Evolutionary conservation across 2,329 filamentous ascomycete species (phyloP).

Genomic region (Penicillium olsonii): DNA sequence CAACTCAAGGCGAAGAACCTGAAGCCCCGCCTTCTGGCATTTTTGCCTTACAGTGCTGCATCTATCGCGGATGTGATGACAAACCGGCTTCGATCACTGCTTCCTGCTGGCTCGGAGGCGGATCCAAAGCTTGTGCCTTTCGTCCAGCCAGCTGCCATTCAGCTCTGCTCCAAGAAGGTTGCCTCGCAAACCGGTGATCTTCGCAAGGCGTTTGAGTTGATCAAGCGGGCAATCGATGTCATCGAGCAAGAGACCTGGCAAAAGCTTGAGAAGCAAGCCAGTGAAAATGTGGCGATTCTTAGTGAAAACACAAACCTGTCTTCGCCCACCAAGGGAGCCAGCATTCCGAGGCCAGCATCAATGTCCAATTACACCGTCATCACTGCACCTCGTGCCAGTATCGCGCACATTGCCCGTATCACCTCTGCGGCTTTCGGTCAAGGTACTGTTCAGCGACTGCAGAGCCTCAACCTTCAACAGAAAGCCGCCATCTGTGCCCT

Average conservation of each 20-base stretch:
- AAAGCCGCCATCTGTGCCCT: slow-evolving; percentile 91
- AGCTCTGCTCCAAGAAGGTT: slow-evolving; percentile 92
- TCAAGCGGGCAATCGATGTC: slow-evolving; percentile 82
- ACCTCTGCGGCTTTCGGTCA: slow-evolving; percentile 89
- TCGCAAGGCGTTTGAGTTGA: slow-evolving; percentile 93
- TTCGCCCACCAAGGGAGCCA: slow-evolving; percentile 44
- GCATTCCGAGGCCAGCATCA: slow-evolving; percentile 41
- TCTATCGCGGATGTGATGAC: slow-evolving; percentile 89
- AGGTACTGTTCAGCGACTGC: slow-evolving; percentile 79
- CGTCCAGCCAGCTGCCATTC: slow-evolving; percentile 89
- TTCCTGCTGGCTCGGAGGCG: slow-evolving; percentile 50
- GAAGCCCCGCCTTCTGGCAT: slow-evolving; percentile 85
- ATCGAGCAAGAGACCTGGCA: slow-evolving; percentile 81
- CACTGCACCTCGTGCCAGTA: slow-evolving; percentile 83
- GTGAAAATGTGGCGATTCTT: slow-evolving; percentile 69
- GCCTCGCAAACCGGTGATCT: slow-evolving; percentile 91
- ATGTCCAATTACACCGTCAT: slow-evolving; percentile 64
- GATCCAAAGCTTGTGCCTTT: slow-evolving; percentile 73
- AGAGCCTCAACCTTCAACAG: slow-evolving; percentile 89
- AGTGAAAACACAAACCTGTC: slow-evolving; percentile 79
- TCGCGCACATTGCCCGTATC: slow-evolving; percentile 87
- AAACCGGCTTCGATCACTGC: slow-evolving; percentile 73
- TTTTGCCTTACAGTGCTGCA: slow-evolving; percentile 83
- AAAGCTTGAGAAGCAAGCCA: slow-evolving; percentile 65
- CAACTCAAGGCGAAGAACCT: slow-evolving; percentile 90